A percentile compares a stretch with the other conserved stretches of the same genome.
phyloP scores from a whole-genome alignment of 768 basidiomycete species.

The Lactarius quietus region DNA sequence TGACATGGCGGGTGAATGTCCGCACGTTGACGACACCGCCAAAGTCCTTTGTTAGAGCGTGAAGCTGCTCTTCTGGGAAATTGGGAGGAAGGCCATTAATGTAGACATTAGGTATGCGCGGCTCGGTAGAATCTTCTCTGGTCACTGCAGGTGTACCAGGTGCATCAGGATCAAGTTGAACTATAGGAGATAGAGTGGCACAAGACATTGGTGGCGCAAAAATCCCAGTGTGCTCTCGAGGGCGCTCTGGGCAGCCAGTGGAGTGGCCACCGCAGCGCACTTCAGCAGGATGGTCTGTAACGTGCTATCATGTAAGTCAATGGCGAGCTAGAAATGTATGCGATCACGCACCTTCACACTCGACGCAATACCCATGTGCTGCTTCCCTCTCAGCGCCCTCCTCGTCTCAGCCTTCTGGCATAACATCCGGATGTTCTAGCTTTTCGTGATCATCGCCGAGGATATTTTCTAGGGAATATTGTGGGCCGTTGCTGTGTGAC shows the following conservation, averaged over 20 bases:
- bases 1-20: slow-evolving; percentile 80
- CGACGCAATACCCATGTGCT: slow-evolving; percentile 69
- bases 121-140: slow-evolving; percentile 16
- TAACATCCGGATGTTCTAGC: slow-evolving; percentile 53
- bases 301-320: slow-evolving; percentile 1
- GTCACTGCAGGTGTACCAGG: background rate
- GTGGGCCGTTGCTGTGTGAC: slow-evolving; percentile 15
- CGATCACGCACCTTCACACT: slow-evolving; percentile 72
- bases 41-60: slow-evolving; percentile 66
- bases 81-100: slow-evolving; percentile 85
- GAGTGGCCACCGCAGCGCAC: too few species aligned
- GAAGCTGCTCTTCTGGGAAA: slow-evolving; percentile 76
- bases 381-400: slow-evolving; percentile 46
- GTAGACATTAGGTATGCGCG: slow-evolving; percentile 71
- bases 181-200: slow-evolving; percentile 18
- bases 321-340: background rate
- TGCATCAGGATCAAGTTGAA: slow-evolving; percentile 17
- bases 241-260: too few species aligned
- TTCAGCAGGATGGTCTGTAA: too few species aligned
- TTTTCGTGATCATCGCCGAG: slow-evolving; percentile 59
- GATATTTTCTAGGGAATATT: slow-evolving; percentile 68
- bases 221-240: too few species aligned
- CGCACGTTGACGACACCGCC: slow-evolving; percentile 73
- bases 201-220: slow-evolving; percentile 7
- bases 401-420: slow-evolving; percentile 62